phyloP scores from a whole-genome alignment of 202 grass and related monocot genomes.

The Panicum hallii region DNA sequence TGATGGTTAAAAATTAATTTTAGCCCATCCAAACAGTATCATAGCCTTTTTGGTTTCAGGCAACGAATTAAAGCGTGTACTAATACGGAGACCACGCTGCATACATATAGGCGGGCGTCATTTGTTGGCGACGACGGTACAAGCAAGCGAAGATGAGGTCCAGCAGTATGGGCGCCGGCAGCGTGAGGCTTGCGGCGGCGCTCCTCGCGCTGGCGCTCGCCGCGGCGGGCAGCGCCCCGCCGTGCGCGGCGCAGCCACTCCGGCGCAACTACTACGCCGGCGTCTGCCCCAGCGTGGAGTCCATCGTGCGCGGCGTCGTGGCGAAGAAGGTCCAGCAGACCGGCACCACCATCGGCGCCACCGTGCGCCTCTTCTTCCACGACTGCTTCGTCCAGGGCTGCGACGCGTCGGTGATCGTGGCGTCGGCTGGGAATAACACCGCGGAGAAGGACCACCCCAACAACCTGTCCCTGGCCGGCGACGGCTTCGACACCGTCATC shows the following conservation, averaged over 20 bases:
- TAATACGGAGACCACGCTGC: neutral
- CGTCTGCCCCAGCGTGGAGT: conserved; percentile 73
- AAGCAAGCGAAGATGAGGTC: neutral
- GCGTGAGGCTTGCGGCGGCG: neutral
- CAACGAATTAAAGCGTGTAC: too few relatives aligned
- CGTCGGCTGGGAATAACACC: conserved; percentile 58
- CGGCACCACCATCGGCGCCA: conserved; percentile 54
- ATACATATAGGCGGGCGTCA: too few relatives aligned
- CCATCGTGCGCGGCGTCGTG: conserved; percentile 66
- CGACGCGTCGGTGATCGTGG: conserved; percentile 74
- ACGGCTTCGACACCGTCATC: conserved; percentile 76
- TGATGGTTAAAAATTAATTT: too few relatives aligned
- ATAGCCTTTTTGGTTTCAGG: too few relatives aligned
- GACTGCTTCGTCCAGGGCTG: conserved; percentile 86
- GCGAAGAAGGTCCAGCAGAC: conserved; percentile 62
- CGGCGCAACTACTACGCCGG: conserved; percentile 65
- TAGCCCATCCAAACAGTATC: too few relatives aligned
- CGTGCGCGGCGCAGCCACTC: conserved; percentile 57
- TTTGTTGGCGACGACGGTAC: neutral
- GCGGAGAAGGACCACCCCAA: conserved; percentile 70
- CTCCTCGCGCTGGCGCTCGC: neutral
- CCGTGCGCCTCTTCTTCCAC: conserved; percentile 78
- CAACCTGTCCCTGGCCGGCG: conserved; percentile 71
- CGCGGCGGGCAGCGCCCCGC: neutral
- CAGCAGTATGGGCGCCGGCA: neutral